These are phyloP conservation scores for Ilyonectria robusta DNA, from an alignment of 2,329 filamentous ascomycete genomes.

Conservation along the genomic window DNA sequence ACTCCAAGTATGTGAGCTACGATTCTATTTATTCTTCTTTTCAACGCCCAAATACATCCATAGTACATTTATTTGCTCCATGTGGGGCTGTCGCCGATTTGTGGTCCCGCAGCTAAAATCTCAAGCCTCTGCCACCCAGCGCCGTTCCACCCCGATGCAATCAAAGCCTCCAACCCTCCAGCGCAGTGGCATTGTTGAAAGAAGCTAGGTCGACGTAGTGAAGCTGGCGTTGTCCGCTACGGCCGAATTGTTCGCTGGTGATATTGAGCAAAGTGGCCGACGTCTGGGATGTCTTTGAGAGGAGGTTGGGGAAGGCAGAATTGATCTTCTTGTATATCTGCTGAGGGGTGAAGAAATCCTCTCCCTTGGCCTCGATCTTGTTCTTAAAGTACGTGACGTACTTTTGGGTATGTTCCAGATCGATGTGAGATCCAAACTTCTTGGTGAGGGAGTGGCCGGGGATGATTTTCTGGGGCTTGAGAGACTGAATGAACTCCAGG, in stretches of 20 bases:
- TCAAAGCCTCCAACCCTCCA: constrained; percentile 20
- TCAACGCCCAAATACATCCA: too few relatives aligned
- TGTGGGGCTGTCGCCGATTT: too few relatives aligned
- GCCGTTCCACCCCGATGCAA: background rate
- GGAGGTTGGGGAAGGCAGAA: constrained; percentile 18
- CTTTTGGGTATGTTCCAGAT: constrained; percentile 20
- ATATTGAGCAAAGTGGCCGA: constrained; percentile 20
- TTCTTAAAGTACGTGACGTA: constrained; percentile 25
- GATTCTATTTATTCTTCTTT: too few relatives aligned
- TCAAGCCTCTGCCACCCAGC: background rate
- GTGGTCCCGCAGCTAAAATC: too few relatives aligned
- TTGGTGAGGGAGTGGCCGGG: constrained; percentile 24
- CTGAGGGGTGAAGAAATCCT: constrained; percentile 22
- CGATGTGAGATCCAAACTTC: background rate
- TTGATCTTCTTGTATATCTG: constrained; percentile 19
- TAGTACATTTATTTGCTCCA: too few relatives aligned
- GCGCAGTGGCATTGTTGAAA: constrained; percentile 12
- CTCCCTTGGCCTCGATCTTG: constrained; percentile 23
- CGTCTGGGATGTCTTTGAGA: constrained; percentile 5
- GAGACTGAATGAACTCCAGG: constrained; percentile 13
- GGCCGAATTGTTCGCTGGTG: constrained; percentile 25
- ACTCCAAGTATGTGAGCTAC: too few relatives aligned
- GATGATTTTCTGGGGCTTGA: constrained; percentile 20
- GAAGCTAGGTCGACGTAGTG: constrained; percentile 19
- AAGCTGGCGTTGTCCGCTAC: constrained; percentile 13